A percentile compares a stretch with the other conserved stretches of the same genome.
Conservation (phyloP, 176 grass and related monocot genomes). For the Dendrocalamus sinicus region DNA sequence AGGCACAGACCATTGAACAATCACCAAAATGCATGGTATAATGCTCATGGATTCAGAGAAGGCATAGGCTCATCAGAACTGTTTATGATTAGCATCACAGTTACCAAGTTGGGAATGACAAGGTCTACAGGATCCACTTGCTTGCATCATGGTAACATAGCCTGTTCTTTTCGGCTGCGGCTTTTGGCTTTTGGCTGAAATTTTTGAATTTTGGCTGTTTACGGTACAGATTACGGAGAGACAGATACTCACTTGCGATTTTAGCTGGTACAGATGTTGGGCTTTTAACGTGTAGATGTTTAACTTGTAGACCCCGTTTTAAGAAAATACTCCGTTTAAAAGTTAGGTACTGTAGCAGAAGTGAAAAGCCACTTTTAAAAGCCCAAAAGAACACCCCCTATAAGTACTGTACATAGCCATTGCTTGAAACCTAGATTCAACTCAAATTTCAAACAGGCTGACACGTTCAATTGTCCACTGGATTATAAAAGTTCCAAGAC, state of each 20-base stretch:
- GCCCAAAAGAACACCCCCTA: no score
- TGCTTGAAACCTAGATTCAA: slow-evolving; percentile 31
- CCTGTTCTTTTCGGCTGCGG: no score
- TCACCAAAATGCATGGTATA: slow-evolving; percentile 13
- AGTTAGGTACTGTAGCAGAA: no score
- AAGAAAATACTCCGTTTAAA: no score
- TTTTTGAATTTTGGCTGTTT: no score
- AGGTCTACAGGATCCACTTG: slow-evolving; percentile 35
- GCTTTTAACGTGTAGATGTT: no score
- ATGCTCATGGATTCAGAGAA: slow-evolving; percentile 23
- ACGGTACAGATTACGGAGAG: no score
- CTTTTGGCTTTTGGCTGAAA: no score
- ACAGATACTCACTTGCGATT: no score
- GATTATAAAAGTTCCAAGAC: neutral
- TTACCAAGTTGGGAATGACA: slow-evolving; percentile 11
- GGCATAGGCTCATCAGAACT: slow-evolving; percentile 5
- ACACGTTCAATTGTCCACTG: slow-evolving; percentile 24
- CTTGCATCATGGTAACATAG: slow-evolving; percentile 41
- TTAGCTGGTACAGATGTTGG: no score
- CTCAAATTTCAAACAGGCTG: slow-evolving; percentile 36
- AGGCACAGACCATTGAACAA: slow-evolving; percentile 11
- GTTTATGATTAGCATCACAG: slow-evolving; percentile 28
- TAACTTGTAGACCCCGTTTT: no score
- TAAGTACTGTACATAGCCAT: slow-evolving; percentile 33
- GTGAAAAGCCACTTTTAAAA: no score